Conservation (phyloP, 345 rosid species). For the Murraya koenigii region DNA sequence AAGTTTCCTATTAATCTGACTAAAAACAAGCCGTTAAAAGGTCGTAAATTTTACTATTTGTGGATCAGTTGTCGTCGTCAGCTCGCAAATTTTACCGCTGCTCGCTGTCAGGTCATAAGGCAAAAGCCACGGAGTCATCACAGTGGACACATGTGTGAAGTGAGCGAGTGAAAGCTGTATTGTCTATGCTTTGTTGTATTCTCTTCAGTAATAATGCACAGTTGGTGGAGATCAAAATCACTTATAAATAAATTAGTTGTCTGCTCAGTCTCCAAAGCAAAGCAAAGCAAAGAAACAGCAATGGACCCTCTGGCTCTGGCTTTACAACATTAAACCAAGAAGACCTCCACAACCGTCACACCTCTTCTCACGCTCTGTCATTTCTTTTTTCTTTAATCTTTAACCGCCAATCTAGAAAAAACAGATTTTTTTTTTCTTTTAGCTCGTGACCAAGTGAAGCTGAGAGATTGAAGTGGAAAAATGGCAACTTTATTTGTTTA, state of each 20-base stretch:
- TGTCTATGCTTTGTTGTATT: too few species aligned
- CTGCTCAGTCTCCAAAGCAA: conserved; percentile 1
- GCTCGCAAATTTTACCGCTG: background rate
- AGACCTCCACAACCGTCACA: background rate
- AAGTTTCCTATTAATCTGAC: background rate
- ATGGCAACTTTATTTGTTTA: conserved; percentile 47
- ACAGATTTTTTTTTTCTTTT: background rate
- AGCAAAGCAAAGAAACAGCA: background rate
- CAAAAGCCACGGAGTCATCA: conserved; percentile 42
- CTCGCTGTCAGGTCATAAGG: conserved; percentile 6
- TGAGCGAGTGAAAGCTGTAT: conserved; percentile 18
- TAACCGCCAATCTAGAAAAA: background rate
- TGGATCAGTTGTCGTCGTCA: background rate
- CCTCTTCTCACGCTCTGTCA: background rate
- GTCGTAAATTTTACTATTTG: conserved; percentile 4
- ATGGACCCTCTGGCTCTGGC: conserved; percentile 11
- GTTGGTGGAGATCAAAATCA: background rate
- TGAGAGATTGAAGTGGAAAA: conserved; percentile 1
- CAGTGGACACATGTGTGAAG: conserved; percentile 37
- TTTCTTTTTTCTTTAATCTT: background rate
- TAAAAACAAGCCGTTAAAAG: background rate
- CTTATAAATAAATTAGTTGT: conserved; percentile 3
- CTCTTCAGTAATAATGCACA: too few species aligned
- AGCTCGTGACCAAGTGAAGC: background rate
- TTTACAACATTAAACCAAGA: conserved; percentile 16